Evolutionary conservation across 306 rosid genomes (phyloP), one percentile per base, ranked within the genome.

Genomic region (Vigna trinervia): DNA sequence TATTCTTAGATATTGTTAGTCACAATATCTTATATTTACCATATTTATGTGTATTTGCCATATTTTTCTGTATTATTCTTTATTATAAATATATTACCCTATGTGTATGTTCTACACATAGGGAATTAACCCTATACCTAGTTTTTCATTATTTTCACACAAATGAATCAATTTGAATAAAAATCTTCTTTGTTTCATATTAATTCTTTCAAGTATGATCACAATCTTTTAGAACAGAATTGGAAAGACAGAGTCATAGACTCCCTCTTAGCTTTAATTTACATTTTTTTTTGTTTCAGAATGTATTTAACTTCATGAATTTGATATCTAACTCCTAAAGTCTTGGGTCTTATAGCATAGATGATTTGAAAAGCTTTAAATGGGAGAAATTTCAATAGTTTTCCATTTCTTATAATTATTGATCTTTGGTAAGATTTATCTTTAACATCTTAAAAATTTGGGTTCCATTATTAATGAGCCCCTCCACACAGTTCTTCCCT

Each of bases 271-370:
- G 47, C 59, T 57, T 43, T 23, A 43, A n/a, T 26, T 58, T 73
- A 36, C 23, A 48, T 30, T 30, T 30, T 26, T 20, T 56, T 57
- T 57, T 23, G 34, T 34, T 38, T 43, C 12, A 5, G 20, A 8
- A 0, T 15, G 12, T 28, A 23, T 71, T 20, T 50, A 50, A 30
- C 38, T 4, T 32, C 32, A 15, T 30, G 75, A 19, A 34, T n/a
- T 71, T 51, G 48, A 36, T 5, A 10, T 47, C n/a, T 70, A 32
- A 61, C 65, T 53, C 47, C 48, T 51, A 51, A 48, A 51, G n/a
- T 51, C 41, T 53, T 71, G 65, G 52, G 38, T 36, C 23, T 38
- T 12, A 53, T n/a, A 71, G 51, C 19, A 71, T 51, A 47, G 69
- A 34, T 15, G 8, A 32, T 36, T 15, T 63, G 20, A 36, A 63